Evolutionary conservation across 331 rosid genomes (phyloP), one percentile per base, ranked within the genome.

Genomic region (Quercus lobata): DNA sequence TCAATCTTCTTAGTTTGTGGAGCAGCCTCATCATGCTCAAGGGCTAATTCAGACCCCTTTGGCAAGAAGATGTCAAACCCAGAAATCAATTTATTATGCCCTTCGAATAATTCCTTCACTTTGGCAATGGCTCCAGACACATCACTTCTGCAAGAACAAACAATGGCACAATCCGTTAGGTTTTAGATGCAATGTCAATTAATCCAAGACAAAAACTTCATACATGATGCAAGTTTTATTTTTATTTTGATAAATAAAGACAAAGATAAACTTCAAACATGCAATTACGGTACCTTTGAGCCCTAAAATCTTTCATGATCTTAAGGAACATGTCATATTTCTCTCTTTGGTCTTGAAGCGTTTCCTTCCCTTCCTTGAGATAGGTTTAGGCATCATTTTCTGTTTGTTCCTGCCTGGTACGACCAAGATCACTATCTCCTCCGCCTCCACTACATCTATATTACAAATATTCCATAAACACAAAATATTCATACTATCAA

Each of bases 11-110:
- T 96, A 88, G 91, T 93, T 16, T 83, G 91, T 60, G 93, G 92
- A 85, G 93, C 92, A 85, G 90, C 83, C 69, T 90, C 92, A 37
- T 87, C 98, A 57, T 92, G 97, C 18, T 91, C 98, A 9, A 90
- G 90, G 14, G 98, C 93, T 79, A 96, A 91, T 87, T 90, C 98
- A 80, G 78, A 96, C 27, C 99, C 98, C 89, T 93, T 96, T 12
- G 98, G 99, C 89, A 96, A 76, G 87, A 93, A 96, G 75, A 94
- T 93, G 88, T 96, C 92, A 68, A 96, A 96, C 71, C 99, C 99
- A 87, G 92, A 88, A 83, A 96, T 96, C 88, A 96, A 86, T 80
- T 93, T 85, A 69, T 85, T 91, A 69, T 93, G 99, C 75, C 99
- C 99, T 80, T 96, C 89, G 83, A 96, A 93, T 68, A 93, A 80